Conservation (phyloP, 2,329 filamentous ascomycete genomes). For the Monilinia fructicola region DNA sequence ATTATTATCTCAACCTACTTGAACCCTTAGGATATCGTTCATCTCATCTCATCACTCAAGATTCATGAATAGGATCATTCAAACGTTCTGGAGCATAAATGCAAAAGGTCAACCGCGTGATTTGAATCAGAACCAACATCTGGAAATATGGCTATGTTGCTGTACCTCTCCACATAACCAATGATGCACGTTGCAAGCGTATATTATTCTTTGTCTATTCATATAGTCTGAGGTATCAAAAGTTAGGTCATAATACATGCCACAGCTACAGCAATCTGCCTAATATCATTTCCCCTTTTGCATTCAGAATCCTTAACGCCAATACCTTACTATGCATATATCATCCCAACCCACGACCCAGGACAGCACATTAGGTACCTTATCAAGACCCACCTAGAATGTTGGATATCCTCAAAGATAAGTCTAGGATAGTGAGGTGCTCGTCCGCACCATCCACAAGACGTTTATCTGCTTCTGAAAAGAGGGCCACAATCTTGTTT, state of each 20-base stretch:
- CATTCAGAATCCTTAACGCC: constrained; percentile 9
- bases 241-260: constrained; percentile 11
- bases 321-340: constrained; percentile 19
- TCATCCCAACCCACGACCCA: background rate
- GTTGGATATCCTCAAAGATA: constrained; percentile 76
- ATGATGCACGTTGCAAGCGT: background rate
- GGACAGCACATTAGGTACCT: background rate
- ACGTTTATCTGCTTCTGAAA: constrained; percentile 93
- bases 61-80: too few relatives aligned
- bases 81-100: background rate
- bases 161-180: background rate
- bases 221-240: constrained; percentile 2
- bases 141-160: background rate
- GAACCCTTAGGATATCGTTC: background rate
- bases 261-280: constrained; percentile 10
- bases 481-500: constrained; percentile 82
- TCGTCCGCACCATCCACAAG: constrained; percentile 94
- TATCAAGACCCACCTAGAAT: constrained; percentile 51
- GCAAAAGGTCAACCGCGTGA: background rate
- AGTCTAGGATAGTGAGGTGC: constrained; percentile 84
- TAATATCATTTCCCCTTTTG: background rate
- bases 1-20: background rate
- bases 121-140: background rate
- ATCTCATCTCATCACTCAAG: background rate
- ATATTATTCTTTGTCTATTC: constrained; percentile 14